phyloP scores from a whole-genome alignment of 2,329 filamentous ascomycete species.

The Didymella keratinophila region DNA sequence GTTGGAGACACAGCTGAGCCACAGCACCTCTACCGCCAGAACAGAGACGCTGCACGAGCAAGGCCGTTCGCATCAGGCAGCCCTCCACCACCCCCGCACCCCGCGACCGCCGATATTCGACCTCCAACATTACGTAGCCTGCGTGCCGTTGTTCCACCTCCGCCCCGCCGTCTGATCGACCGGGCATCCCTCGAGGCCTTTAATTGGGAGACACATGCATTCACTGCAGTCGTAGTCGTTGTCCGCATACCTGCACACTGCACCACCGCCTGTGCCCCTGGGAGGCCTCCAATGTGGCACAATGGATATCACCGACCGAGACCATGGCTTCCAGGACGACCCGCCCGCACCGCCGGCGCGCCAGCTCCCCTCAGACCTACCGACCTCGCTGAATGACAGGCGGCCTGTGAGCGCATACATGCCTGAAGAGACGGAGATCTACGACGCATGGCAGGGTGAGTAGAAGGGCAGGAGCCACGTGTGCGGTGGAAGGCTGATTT shows the following conservation, averaged over 20 bases:
- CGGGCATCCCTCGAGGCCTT: not conserved
- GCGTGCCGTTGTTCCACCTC: constrained; percentile 4
- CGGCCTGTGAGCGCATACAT: constrained; percentile 69
- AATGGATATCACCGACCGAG: constrained; percentile 48
- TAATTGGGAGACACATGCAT: constrained; percentile 12
- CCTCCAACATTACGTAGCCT: constrained; percentile 1
- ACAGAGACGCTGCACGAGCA: constrained; percentile 1
- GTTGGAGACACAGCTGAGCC: not conserved
- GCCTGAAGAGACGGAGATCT: constrained; percentile 89
- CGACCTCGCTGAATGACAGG: constrained; percentile 90
- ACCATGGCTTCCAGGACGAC: constrained; percentile 48
- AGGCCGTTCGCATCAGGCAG: not conserved
- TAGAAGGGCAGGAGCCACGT: constrained; percentile 30
- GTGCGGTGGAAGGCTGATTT: constrained; percentile 2
- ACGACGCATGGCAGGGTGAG: constrained; percentile 97
- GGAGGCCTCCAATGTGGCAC: constrained; percentile 38
- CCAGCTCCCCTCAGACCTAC: constrained; percentile 81
- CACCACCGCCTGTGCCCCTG: not conserved
- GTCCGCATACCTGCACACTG: constrained; percentile 9
- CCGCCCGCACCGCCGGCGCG: constrained; percentile 49
- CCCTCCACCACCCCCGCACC: not conserved
- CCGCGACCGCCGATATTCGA: not conserved
- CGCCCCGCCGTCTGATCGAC: constrained; percentile 10
- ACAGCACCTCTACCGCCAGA: not conserved
- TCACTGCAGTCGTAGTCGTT: constrained; percentile 13